Evolutionary conservation across 257 asterid genomes (phyloP).

Genomic region (Solanum ossicruentum): DNA sequence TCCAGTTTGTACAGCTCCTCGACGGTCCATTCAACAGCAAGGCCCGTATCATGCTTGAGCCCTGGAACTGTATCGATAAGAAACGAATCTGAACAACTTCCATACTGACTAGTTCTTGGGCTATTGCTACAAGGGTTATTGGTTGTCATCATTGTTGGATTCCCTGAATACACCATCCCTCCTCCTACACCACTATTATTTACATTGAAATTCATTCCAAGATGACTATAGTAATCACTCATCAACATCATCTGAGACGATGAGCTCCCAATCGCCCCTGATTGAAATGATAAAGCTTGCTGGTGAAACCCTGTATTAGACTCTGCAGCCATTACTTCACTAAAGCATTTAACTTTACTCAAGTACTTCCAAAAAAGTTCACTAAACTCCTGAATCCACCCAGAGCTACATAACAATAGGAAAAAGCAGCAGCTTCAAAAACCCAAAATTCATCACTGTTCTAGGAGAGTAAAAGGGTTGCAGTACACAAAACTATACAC

Average conservation of each 20-base stretch:
- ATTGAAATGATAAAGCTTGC: constrained; percentile 30
- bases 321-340: constrained; percentile 44
- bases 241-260: constrained; percentile 31
- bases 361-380: not conserved
- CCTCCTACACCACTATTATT: constrained; percentile 17
- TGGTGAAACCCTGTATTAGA: constrained; percentile 42
- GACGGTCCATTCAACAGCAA: constrained; percentile 74
- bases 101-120: constrained; percentile 21
- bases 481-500: not conserved
- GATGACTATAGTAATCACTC: constrained; percentile 27
- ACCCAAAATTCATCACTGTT: not conserved
- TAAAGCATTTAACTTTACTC: not conserved
- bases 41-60: constrained; percentile 64
- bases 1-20: constrained; percentile 67
- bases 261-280: constrained; percentile 22
- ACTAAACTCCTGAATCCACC: not conserved
- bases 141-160: constrained; percentile 1
- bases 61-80: constrained; percentile 58
- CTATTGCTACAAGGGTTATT: not conserved
- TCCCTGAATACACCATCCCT: constrained; percentile 32
- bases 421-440: not conserved
- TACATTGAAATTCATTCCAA: constrained; percentile 20
- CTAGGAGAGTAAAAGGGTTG: not conserved
- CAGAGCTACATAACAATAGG: not conserved
- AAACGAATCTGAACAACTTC: constrained; percentile 27